Evolutionary conservation across 305 asterid genomes (phyloP).

Genomic region (Fraxinus paxiana): DNA sequence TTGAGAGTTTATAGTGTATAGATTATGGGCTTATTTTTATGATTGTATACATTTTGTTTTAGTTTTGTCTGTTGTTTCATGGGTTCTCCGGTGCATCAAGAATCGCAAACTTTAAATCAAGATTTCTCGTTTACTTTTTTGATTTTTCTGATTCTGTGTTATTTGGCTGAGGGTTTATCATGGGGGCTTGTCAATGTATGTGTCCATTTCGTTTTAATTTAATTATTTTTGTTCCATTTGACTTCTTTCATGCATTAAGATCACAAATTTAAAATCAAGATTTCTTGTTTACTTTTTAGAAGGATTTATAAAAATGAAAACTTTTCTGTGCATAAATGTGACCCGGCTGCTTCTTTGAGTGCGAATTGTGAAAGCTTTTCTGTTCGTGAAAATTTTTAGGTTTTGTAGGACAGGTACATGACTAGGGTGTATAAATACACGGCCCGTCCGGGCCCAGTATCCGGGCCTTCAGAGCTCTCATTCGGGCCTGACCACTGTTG

Average conservation of each 20-base stretch:
- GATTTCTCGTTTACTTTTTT: neutral
- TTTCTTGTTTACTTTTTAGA: neutral
- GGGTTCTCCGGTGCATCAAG: neutral
- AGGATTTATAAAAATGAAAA: neutral
- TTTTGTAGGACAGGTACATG: neutral
- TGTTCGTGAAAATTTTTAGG: neutral
- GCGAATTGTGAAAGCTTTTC: neutral
- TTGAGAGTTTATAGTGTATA: neutral
- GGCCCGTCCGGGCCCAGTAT: neutral
- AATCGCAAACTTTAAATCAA: neutral
- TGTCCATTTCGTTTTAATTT: neutral
- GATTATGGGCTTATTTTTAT: neutral
- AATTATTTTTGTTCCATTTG: neutral
- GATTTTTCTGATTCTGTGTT: neutral
- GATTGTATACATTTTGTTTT: neutral
- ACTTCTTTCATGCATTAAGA: neutral
- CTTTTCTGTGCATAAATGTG: neutral
- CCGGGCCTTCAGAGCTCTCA: neutral
- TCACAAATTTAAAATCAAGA: neutral
- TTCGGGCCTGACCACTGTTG: neutral
- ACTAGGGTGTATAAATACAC: neutral
- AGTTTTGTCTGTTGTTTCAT: neutral
- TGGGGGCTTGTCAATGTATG: neutral
- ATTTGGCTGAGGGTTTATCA: neutral
- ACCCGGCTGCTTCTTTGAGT: neutral